phyloP scores from a whole-genome alignment of 2,329 filamentous ascomycete genomes.

The Fusarium continuum region DNA sequence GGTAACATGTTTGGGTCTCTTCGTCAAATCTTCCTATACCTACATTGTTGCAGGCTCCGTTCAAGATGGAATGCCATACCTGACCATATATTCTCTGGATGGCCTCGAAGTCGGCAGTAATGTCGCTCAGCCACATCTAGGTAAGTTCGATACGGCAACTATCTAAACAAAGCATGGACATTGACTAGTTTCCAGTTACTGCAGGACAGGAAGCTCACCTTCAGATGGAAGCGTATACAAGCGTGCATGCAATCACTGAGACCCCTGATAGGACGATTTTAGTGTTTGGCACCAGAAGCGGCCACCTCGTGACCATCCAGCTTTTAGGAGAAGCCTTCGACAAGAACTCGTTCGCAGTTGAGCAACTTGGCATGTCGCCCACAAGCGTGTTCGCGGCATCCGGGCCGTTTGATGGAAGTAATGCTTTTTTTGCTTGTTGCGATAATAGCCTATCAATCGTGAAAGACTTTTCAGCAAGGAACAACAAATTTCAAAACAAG shows the following conservation, averaged over 20 bases:
- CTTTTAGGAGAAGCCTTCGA: slow-evolving; percentile 33
- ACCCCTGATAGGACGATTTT: slow-evolving; percentile 45
- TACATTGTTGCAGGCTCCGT: slow-evolving; percentile 51
- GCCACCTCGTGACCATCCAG: slow-evolving; percentile 57
- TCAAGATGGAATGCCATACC: slow-evolving; percentile 44
- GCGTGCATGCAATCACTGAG: slow-evolving; percentile 51
- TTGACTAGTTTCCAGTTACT: slow-evolving; percentile 15
- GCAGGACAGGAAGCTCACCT: neutral
- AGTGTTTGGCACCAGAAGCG: slow-evolving; percentile 61
- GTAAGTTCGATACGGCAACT: slow-evolving; percentile 13
- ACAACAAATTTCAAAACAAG: slow-evolving; percentile 51
- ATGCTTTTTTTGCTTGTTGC: slow-evolving; percentile 57
- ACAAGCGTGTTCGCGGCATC: slow-evolving; percentile 47
- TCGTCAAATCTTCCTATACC: slow-evolving; percentile 37
- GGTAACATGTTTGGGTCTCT: slow-evolving; percentile 58
- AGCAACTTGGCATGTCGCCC: slow-evolving; percentile 51
- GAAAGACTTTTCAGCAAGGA: slow-evolving; percentile 47
- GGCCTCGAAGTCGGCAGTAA: slow-evolving; percentile 36
- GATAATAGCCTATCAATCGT: slow-evolving; percentile 58
- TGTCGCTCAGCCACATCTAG: slow-evolving; percentile 9
- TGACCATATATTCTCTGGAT: slow-evolving; percentile 46
- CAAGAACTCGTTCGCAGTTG: slow-evolving; percentile 41
- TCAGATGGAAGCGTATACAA: slow-evolving; percentile 57
- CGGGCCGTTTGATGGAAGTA: slow-evolving; percentile 34
- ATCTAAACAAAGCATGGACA: neutral